A percentile compares a stretch with the other conserved stretches of the same genome.
phyloP scores from a whole-genome alignment of 2,329 filamentous ascomycete genomes.

The Coniella lustricola region DNA sequence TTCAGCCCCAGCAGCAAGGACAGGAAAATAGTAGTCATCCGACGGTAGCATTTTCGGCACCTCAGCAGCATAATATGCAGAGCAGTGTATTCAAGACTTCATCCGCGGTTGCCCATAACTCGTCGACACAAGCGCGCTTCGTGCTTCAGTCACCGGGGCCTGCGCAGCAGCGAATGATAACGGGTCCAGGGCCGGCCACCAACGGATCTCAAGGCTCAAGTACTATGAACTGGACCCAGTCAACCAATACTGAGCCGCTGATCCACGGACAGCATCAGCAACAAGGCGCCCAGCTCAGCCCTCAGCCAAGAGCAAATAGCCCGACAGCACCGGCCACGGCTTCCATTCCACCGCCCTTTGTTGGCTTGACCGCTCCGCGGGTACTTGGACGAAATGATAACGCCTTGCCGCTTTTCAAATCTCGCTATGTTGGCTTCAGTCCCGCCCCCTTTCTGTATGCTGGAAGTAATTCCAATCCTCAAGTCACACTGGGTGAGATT shows the following conservation, averaged over 20 bases:
- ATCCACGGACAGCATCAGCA: background rate
- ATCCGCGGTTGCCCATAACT: background rate
- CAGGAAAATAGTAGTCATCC: constrained; percentile 4
- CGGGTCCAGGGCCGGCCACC: background rate
- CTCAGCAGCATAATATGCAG: constrained; percentile 5
- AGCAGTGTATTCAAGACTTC: background rate
- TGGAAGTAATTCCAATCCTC: background rate
- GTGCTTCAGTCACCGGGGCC: constrained; percentile 8
- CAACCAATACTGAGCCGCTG: background rate
- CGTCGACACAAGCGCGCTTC: constrained; percentile 7
- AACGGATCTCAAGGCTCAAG: background rate
- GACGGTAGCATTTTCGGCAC: constrained; percentile 7
- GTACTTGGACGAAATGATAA: constrained; percentile 11
- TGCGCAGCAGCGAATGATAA: background rate
- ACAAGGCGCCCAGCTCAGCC: background rate
- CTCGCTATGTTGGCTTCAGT: constrained; percentile 8
- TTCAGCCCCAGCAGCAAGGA: constrained; percentile 3
- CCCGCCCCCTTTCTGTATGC: background rate
- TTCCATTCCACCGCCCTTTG: background rate
- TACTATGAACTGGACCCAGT: background rate
- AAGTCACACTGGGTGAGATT: constrained; percentile 8
- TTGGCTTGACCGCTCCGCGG: constrained; percentile 7
- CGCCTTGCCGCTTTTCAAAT: background rate
- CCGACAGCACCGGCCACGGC: background rate
- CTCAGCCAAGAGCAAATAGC: background rate